These are phyloP conservation scores for Plasmodium reichenowi DNA, from an alignment of 169 alveolate species.

Conservation along the genomic window DNA sequence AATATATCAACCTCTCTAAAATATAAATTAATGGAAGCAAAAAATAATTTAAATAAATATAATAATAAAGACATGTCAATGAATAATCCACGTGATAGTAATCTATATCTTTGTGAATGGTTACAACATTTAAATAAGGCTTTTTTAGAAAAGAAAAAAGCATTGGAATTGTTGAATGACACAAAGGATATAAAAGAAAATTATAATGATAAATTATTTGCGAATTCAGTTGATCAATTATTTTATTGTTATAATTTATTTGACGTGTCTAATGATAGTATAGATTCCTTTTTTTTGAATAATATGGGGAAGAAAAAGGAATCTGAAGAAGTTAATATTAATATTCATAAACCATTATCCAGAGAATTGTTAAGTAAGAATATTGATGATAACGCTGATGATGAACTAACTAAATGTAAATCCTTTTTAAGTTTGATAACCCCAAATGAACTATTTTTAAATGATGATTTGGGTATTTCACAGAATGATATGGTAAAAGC, in stretches of 20 bases:
- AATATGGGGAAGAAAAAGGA: slow-evolving; percentile 1
- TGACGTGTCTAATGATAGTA: neutral
- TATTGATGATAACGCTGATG: slow-evolving; percentile 1
- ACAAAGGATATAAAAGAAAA: slow-evolving; percentile 10
- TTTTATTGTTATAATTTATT: slow-evolving; percentile 44
- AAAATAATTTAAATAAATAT: slow-evolving; percentile 12
- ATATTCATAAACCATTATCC: slow-evolving; percentile 7
- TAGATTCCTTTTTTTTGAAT: slow-evolving; percentile 28
- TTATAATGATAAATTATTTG: slow-evolving; percentile 24
- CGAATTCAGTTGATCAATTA: slow-evolving; percentile 16
- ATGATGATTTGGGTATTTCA: slow-evolving; percentile 8
- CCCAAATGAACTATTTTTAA: slow-evolving; percentile 20
- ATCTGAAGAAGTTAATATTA: slow-evolving; percentile 17
- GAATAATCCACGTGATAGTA: neutral
- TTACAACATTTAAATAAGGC: slow-evolving; percentile 41
- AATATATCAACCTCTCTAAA: slow-evolving; percentile 18
- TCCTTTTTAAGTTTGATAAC: slow-evolving; percentile 26
- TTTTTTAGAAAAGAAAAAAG: slow-evolving; percentile 38
- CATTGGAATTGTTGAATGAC: slow-evolving; percentile 3
- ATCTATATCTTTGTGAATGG: slow-evolving; percentile 22
- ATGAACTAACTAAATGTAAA: slow-evolving; percentile 3
- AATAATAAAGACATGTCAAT: neutral
- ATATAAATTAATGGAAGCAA: slow-evolving; percentile 37
- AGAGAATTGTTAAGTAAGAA: slow-evolving; percentile 2
- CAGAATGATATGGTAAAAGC: neutral